Evolutionary conservation across 441 rosid genomes (phyloP).

Genomic region (Heliophila coronopifolia): DNA sequence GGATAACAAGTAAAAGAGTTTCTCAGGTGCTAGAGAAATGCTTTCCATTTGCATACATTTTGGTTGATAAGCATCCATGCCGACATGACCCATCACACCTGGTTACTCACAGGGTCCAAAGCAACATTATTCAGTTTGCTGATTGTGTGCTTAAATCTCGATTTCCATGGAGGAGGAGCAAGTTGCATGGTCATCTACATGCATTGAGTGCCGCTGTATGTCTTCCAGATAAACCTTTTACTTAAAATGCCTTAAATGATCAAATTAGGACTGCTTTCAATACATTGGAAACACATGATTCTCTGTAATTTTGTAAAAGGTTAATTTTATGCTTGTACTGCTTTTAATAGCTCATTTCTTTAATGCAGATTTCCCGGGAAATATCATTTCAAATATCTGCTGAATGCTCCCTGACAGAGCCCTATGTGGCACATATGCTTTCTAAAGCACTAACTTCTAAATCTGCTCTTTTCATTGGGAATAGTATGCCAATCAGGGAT

Average conservation of each 20-base stretch:
- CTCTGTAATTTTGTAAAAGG: background rate
- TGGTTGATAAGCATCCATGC: conserved; percentile 75
- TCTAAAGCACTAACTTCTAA: conserved; percentile 52
- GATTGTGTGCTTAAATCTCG: conserved; percentile 45
- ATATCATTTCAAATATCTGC: conserved; percentile 60
- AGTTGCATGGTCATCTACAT: conserved; percentile 45
- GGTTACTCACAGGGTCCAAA: conserved; percentile 85
- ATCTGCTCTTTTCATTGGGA: conserved; percentile 82
- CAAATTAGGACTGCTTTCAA: background rate
- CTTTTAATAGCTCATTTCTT: background rate
- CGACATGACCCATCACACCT: conserved; percentile 95
- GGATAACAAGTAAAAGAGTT: conserved; percentile 79
- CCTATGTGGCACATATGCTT: conserved; percentile 64
- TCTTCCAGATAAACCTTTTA: conserved; percentile 21
- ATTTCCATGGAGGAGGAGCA: conserved; percentile 37
- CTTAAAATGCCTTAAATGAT: conserved; percentile 4
- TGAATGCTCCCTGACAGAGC: conserved; percentile 64
- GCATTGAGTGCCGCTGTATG: conserved; percentile 60
- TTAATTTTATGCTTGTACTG: background rate
- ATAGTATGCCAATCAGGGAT: conserved; percentile 97
- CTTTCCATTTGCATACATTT: conserved; percentile 60
- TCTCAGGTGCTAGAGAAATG: conserved; percentile 74
- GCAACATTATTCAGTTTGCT: conserved; percentile 60
- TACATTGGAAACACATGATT: background rate
- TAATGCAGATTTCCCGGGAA: conserved; percentile 62